phyloP scores from a whole-genome alignment of 2,329 filamentous ascomycete genomes.

The Colletotrichum sojae region DNA sequence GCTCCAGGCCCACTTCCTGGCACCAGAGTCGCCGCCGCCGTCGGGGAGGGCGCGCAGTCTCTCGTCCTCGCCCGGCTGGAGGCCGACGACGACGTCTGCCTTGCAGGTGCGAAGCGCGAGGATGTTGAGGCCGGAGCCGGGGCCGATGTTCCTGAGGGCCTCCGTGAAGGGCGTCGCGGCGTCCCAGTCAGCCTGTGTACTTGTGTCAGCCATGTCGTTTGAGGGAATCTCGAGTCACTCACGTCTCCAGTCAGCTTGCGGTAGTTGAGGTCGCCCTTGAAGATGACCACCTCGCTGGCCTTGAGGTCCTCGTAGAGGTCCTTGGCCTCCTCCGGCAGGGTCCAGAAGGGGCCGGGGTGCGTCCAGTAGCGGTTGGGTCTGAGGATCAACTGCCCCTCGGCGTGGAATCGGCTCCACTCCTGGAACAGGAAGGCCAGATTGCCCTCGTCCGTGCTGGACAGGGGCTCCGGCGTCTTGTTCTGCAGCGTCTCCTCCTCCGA shows the following conservation, averaged over 20 bases:
- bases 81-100: conserved; percentile 92
- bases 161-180: conserved; percentile 87
- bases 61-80: conserved; percentile 88
- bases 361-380: conserved; percentile 95
- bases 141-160: conserved; percentile 89
- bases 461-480: conserved; percentile 69
- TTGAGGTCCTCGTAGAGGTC: conserved; percentile 83
- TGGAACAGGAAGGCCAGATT: conserved; percentile 84
- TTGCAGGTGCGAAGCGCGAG: conserved; percentile 95
- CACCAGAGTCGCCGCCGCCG: conserved; percentile 78
- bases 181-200: conserved; percentile 79
- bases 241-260: conserved; percentile 92
- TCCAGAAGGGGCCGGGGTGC: conserved; percentile 88
- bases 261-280: conserved; percentile 98
- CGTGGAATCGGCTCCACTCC: conserved; percentile 85
- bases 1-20: conserved; percentile 92
- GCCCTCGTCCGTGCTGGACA: conserved; percentile 76
- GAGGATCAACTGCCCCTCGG: conserved; percentile 86
- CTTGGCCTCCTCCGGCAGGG: conserved; percentile 78
- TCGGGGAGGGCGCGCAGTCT: conserved; percentile 77
- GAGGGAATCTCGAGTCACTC: conserved; percentile 52
- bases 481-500: conserved; percentile 76
- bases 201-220: background rate
- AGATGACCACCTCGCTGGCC: conserved; percentile 88
- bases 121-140: conserved; percentile 84